Evolutionary conservation across 139 green algal species (phyloP).

Genomic region (Spirogloea muscicola): DNA sequence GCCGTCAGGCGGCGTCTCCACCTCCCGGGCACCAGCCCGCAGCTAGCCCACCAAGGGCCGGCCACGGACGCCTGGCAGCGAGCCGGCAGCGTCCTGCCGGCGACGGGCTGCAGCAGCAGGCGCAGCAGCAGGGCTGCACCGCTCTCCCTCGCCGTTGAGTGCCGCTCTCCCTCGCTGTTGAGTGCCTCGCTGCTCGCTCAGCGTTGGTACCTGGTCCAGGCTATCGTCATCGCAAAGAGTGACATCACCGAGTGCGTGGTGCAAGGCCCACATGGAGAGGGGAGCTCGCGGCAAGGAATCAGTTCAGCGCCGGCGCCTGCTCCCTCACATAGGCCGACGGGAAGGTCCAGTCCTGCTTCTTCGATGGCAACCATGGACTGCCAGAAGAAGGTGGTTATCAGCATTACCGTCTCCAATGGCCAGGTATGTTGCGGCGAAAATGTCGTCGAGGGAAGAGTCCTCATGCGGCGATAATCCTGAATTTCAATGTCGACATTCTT

Average conservation of each 20-base stretch:
- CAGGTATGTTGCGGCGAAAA: neutral
- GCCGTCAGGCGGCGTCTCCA: no score
- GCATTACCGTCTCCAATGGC: neutral
- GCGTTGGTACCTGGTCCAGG: neutral
- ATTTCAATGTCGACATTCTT: no score
- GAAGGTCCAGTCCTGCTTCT: slow-evolving; percentile 8
- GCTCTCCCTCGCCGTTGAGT: no score
- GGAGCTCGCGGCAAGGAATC: neutral
- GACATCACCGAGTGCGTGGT: neutral
- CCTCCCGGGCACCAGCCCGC: no score
- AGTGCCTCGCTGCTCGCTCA: no score
- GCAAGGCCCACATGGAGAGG: neutral
- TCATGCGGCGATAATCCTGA: neutral
- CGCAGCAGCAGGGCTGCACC: no score
- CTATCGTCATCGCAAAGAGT: neutral
- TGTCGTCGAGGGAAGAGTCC: no score
- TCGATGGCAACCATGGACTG: neutral
- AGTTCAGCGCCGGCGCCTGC: neutral
- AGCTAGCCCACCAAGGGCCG: no score
- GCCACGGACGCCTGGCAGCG: no score
- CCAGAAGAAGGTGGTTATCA: neutral
- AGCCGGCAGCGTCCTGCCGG: no score
- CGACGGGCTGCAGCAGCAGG: no score
- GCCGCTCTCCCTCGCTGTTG: no score
- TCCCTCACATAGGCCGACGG: slow-evolving; percentile 15